A percentile compares a stretch with the other conserved stretches of the same genome.
Evolutionary conservation across 805 yeast species (phyloP).

Genomic region (Yarrowia sp.): DNA sequence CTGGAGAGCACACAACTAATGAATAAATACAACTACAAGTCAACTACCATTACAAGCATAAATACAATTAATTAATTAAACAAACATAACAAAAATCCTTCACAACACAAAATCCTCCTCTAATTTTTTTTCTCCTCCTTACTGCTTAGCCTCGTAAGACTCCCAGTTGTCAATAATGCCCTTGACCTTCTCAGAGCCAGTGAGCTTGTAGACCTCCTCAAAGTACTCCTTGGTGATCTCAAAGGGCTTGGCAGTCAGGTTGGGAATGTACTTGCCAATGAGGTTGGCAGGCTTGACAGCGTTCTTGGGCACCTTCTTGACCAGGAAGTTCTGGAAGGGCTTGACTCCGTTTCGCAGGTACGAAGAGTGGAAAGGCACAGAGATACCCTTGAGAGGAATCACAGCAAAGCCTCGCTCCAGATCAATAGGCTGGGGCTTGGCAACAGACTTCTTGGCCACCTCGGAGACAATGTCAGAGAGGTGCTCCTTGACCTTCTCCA

Average conservation of each 20-base stretch:
- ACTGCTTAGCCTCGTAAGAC: constrained; percentile 50
- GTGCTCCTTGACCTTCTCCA: constrained; percentile 87
- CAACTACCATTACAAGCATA: neutral
- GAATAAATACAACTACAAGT: neutral
- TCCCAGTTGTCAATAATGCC: constrained; percentile 95
- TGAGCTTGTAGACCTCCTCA: constrained; percentile 89
- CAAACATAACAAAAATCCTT: constrained; percentile 8
- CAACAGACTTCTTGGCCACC: constrained; percentile 73
- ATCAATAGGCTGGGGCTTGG: constrained; percentile 95
- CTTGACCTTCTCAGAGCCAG: constrained; percentile 89
- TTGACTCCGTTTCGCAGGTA: constrained; percentile 97
- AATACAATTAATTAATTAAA: neutral
- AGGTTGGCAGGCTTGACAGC: constrained; percentile 93
- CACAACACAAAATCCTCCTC: neutral
- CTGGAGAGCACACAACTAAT: neutral
- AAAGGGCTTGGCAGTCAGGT: constrained; percentile 97
- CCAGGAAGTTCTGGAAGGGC: constrained; percentile 97
- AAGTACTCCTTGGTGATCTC: constrained; percentile 94
- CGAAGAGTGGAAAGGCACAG: constrained; percentile 99
- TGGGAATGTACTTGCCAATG: constrained; percentile 95
- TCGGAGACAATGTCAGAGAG: constrained; percentile 84
- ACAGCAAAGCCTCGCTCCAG: constrained; percentile 98
- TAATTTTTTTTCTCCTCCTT: neutral
- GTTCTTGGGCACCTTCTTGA: constrained; percentile 90
- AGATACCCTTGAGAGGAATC: constrained; percentile 96